phyloP scores from a whole-genome alignment of 352 stramenopile species.

The Phytophthora sansomeana region DNA sequence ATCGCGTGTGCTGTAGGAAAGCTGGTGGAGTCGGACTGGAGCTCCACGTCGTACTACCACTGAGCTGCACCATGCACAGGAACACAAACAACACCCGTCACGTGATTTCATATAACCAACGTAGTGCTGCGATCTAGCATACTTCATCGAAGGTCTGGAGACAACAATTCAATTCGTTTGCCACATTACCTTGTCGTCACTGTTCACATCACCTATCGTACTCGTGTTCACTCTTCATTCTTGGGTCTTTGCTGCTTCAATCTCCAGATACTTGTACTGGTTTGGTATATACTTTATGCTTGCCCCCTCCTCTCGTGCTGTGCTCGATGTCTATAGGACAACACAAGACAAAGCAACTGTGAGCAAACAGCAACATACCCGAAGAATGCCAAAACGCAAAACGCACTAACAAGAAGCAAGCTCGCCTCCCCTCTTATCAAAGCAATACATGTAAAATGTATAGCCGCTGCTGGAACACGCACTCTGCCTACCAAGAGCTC shows the following conservation, averaged over 20 bases:
- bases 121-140: slow-evolving; percentile 6
- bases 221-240: slow-evolving; percentile 21
- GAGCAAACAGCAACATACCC: slow-evolving; percentile 5
- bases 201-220: slow-evolving; percentile 18
- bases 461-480: slow-evolving; percentile 6
- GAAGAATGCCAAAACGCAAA: slow-evolving; percentile 13
- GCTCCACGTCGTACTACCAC: slow-evolving; percentile 8
- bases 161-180: slow-evolving; percentile 29
- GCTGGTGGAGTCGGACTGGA: slow-evolving; percentile 12
- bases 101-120: slow-evolving; percentile 15
- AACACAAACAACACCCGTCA: not conserved
- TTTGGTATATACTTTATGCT: not conserved
- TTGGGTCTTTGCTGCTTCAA: not conserved
- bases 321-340: slow-evolving; percentile 9
- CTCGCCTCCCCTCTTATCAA: slow-evolving; percentile 29
- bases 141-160: slow-evolving; percentile 13
- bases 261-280: not conserved
- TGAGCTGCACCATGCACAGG: slow-evolving; percentile 1
- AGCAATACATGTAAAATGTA: slow-evolving; percentile 37
- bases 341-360: slow-evolving; percentile 22
- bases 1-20: slow-evolving; percentile 55
- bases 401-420: slow-evolving; percentile 21
- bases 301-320: not conserved
- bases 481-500: slow-evolving; percentile 37
- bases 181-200: slow-evolving; percentile 25